Evolutionary conservation across 2,329 filamentous ascomycete species (phyloP).

Genomic region (Trichophyton rubrum): DNA sequence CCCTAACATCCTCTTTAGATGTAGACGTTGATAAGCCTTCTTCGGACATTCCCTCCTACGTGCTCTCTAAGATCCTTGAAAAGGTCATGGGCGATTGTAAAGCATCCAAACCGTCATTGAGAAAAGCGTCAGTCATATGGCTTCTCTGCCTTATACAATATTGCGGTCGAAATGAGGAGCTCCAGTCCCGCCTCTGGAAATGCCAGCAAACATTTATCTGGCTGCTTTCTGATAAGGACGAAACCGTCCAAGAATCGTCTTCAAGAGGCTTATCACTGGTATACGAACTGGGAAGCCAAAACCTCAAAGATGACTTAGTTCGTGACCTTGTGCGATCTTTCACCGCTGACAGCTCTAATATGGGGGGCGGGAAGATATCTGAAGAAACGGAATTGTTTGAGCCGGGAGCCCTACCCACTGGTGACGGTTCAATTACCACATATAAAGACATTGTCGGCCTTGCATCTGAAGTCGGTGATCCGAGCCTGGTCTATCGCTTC

Average conservation of each 20-base stretch:
- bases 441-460: slow-evolving; percentile 96
- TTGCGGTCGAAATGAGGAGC: slow-evolving; percentile 62
- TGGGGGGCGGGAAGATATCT: slow-evolving; percentile 64
- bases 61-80: slow-evolving; percentile 49
- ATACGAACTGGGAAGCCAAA: slow-evolving; percentile 79
- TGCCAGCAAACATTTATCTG: slow-evolving; percentile 81
- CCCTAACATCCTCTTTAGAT: slow-evolving; percentile 62
- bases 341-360: slow-evolving; percentile 51
- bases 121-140: slow-evolving; percentile 93
- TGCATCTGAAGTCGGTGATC: slow-evolving; percentile 92
- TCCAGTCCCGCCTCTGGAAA: slow-evolving; percentile 62
- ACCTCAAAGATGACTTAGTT: slow-evolving; percentile 68
- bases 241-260: slow-evolving; percentile 90
- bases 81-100: slow-evolving; percentile 67
- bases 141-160: slow-evolving; percentile 83
- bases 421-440: slow-evolving; percentile 81
- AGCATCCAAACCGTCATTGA: slow-evolving; percentile 73
- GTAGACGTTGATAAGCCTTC: slow-evolving; percentile 46
- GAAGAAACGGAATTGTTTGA: slow-evolving; percentile 90
- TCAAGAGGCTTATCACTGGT: slow-evolving; percentile 83
- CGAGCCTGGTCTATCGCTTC: slow-evolving; percentile 92
- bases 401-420: slow-evolving; percentile 75
- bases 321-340: slow-evolving; percentile 81
- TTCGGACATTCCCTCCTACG: slow-evolving; percentile 24
- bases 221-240: slow-evolving; percentile 75